These are phyloP conservation scores for Aureobasidium lini DNA, from an alignment of 2,329 filamentous ascomycete genomes.

Conservation along the genomic window DNA sequence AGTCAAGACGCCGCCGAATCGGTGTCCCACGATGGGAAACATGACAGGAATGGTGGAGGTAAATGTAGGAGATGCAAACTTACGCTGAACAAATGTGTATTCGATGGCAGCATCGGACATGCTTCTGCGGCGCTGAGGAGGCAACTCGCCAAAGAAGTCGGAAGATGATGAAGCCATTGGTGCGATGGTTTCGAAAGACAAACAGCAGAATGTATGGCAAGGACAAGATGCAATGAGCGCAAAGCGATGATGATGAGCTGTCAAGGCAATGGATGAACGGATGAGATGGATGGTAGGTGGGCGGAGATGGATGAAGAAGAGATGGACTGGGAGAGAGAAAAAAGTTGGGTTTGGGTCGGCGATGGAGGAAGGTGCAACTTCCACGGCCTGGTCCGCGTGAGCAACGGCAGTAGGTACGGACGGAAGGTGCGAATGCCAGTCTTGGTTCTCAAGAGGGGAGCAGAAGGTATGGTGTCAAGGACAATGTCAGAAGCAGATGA, in stretches of 20 bases:
- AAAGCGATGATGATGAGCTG: conserved; percentile 1
- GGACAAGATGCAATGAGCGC: not conserved
- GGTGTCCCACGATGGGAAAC: not conserved
- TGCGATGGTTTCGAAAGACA: not conserved
- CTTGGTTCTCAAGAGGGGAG: not conserved
- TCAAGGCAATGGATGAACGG: not conserved
- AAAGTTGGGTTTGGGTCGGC: not conserved
- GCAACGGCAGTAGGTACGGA: not conserved
- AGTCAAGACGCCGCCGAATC: not conserved
- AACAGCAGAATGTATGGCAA: not conserved
- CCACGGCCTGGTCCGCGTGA: not conserved
- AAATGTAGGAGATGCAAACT: not conserved
- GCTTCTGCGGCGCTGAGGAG: not conserved
- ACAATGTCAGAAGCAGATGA: not conserved
- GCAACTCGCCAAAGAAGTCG: not conserved
- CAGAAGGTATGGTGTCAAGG: not conserved
- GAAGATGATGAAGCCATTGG: not conserved
- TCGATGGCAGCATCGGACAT: not conserved
- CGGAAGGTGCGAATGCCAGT: not conserved
- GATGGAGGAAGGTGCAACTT: not conserved
- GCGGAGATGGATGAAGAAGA: not conserved
- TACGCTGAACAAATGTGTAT: not conserved
- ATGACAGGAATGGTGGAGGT: not conserved
- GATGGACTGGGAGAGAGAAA: not conserved
- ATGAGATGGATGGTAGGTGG: not conserved